Evolutionary conservation across 2,329 filamentous ascomycete species (phyloP), one percentile per base, ranked within the genome.

Genomic region (Fusarium proliferatum): DNA sequence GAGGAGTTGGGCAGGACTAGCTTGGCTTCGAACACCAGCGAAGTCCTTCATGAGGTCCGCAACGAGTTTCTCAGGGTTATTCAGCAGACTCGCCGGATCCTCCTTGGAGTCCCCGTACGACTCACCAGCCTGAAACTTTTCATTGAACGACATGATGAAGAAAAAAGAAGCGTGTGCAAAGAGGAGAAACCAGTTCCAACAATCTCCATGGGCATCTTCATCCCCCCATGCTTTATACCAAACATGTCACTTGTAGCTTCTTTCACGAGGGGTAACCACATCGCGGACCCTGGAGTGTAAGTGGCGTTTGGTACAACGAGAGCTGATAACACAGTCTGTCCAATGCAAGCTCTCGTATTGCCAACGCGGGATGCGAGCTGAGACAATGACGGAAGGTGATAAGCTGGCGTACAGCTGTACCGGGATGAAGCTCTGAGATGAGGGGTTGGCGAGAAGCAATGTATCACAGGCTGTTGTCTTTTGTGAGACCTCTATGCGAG

Each of bases 111-210:
- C 79, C 3, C 74, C 80, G 62, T 84, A 84, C 9, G 79, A 67
- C 68, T 84, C 82, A 4, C 82, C 82, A 9, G 81, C 81, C 64
- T 83, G 82, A 33, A 77, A 84, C 65, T 83, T 84, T 55, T 82
- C 76, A 42, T 80, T 73, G 49, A 77, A 79, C 8, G 78, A 71
- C 81, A 82, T 83, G 64, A 26, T 75, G 59, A 56, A 67, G 36
- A 23, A 11, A 52, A 56, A 16, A 55, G 62, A 61, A 41, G 49
- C 36, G 56, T 43, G 46, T 49, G 42, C 43, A 58, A 42, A 52
- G 43, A 41, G 5, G 3, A 10, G 6, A 33, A 13, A 23, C 34
- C 34, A 55, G 33, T 23, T 28, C 23, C 21, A 13, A 0, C 34
- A 26, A 26, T 2, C 42, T 45, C 19, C 28, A 46, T 5, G 11